These are phyloP conservation scores for Cardamine occulta DNA, from an alignment of 345 rosid species.

Conservation along the genomic window DNA sequence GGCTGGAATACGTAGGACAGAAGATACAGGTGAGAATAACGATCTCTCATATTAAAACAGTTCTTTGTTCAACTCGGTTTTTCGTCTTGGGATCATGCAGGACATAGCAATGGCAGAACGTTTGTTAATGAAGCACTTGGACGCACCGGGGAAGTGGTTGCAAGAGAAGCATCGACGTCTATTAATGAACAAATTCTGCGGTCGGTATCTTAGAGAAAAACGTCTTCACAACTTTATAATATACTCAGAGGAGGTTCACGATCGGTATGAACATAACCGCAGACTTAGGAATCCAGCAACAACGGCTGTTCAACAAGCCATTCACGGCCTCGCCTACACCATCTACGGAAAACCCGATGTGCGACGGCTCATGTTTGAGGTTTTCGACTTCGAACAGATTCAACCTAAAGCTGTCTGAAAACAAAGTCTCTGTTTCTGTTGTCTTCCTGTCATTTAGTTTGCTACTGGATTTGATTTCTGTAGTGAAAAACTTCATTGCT, in stretches of 20 bases:
- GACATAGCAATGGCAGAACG: conserved; percentile 94
- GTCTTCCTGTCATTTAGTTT: conserved; percentile 10
- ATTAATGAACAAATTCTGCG: conserved; percentile 95
- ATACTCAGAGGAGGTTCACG: conserved; percentile 79
- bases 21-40: conserved; percentile 74
- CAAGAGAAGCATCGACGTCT: conserved; percentile 85
- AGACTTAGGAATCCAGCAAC: conserved; percentile 82
- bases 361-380: conserved; percentile 89
- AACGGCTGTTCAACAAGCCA: conserved; percentile 85
- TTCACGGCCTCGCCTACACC: conserved; percentile 86
- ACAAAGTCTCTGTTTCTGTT: background rate
- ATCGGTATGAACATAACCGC: conserved; percentile 73
- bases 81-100: conserved; percentile 37
- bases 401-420: conserved; percentile 80
- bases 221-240: conserved; percentile 64
- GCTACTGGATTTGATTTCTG: conserved; percentile 22
- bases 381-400: conserved; percentile 92
- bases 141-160: conserved; percentile 91
- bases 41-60: background rate
- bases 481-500: background rate
- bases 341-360: conserved; percentile 90
- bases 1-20: conserved; percentile 88
- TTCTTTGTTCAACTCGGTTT: background rate
- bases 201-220: conserved; percentile 78
- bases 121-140: conserved; percentile 87